A percentile compares a stretch with the other conserved stretches of the same genome.
phyloP scores from a whole-genome alignment of 2,329 filamentous ascomycete genomes.

The Epichloe uncinata region DNA sequence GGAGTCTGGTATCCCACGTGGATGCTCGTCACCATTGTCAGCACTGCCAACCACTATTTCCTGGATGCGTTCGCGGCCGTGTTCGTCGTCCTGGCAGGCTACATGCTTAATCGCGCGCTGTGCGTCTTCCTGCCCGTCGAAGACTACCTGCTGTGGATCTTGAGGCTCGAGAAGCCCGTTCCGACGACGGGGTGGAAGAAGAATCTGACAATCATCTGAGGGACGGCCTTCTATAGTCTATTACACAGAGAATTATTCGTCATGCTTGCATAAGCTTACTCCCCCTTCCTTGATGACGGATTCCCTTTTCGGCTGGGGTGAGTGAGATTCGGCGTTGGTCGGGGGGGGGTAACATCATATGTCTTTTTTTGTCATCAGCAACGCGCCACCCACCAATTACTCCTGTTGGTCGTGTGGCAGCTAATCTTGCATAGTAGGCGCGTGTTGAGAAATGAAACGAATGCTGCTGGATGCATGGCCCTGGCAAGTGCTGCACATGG shows the following conservation, averaged over 20 bases:
- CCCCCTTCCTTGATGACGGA: neutral
- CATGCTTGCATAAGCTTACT: neutral
- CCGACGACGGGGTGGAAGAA: constrained; percentile 28
- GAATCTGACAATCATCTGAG: constrained; percentile 7
- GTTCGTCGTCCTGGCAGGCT: constrained; percentile 46
- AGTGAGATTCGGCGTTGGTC: neutral
- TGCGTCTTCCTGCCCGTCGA: constrained; percentile 49
- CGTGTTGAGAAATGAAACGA: too few species aligned
- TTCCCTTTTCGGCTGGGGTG: neutral
- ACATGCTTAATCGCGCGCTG: constrained; percentile 35
- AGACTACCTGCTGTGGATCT: constrained; percentile 48
- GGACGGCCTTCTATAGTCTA: neutral
- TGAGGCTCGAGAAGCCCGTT: constrained; percentile 49
- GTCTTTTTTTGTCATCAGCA: neutral
- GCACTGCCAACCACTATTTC: constrained; percentile 49
- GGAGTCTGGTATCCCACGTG: constrained; percentile 38
- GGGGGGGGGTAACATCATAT: neutral
- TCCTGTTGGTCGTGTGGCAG: neutral
- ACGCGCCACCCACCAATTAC: neutral
- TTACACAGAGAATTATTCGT: neutral
- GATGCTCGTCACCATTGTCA: constrained; percentile 43
- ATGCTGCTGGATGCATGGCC: too few species aligned
- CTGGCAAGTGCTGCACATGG: too few species aligned
- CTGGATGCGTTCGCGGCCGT: constrained; percentile 52
- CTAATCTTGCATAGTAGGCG: too few species aligned